phyloP scores from a whole-genome alignment of 495 filamentous ascomycete species.

The Cudoniella acicularis region DNA sequence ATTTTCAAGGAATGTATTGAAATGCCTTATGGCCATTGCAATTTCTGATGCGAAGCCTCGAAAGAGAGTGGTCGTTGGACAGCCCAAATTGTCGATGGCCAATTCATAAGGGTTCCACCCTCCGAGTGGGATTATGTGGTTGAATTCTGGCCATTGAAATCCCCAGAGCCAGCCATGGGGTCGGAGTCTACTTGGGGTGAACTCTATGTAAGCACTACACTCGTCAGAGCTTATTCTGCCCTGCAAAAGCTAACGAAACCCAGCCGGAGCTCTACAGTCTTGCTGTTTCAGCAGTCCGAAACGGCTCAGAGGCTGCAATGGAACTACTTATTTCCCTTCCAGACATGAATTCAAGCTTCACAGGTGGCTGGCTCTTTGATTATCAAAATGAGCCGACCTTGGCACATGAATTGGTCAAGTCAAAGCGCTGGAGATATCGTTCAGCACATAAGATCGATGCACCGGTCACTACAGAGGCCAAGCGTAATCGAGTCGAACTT shows the following conservation, averaged over 20 bases:
- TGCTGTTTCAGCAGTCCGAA: background rate
- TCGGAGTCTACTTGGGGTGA: conserved; percentile 10
- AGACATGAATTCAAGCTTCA: background rate
- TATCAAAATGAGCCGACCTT: conserved; percentile 3
- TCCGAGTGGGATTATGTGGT: background rate
- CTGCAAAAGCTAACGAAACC: background rate
- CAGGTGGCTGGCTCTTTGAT: conserved; percentile 14
- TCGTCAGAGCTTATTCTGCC: background rate
- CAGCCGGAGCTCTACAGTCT: conserved; percentile 8
- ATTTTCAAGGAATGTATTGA: conserved; percentile 8
- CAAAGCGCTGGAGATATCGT: conserved; percentile 4
- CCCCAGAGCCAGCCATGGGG: background rate
- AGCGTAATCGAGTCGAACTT: background rate
- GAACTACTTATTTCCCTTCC: conserved; percentile 12
- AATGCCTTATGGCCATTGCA: conserved; percentile 1
- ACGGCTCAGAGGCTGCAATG: conserved; percentile 5
- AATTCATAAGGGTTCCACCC: too few species aligned
- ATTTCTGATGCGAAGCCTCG: conserved; percentile 9
- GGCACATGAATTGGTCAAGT: background rate
- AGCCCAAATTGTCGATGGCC: too few species aligned
- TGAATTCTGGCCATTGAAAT: conserved; percentile 7
- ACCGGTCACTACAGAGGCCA: background rate
- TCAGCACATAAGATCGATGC: conserved; percentile 9
- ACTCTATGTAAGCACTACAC: conserved; percentile 9
- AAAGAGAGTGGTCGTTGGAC: too few species aligned